phyloP scores from a whole-genome alignment of 2,329 filamentous ascomycete genomes.

The Aurifilum marmelostoma region DNA sequence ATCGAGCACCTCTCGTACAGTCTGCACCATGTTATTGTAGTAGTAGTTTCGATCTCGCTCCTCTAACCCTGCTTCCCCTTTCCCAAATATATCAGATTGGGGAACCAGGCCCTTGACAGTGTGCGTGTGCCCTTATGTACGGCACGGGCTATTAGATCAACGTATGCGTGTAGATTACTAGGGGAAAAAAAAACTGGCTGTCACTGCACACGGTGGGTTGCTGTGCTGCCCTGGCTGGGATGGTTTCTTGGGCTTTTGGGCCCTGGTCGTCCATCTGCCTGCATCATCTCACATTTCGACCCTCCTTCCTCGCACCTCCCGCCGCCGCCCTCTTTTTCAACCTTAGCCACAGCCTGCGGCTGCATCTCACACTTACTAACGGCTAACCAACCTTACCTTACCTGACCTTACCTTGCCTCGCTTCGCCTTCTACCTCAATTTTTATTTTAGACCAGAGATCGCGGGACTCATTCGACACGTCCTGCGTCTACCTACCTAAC shows the following conservation, averaged over 20 bases:
- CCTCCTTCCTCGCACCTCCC: constrained; percentile 7
- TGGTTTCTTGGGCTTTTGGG: neutral
- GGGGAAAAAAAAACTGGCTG: neutral
- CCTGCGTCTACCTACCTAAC: constrained; percentile 18
- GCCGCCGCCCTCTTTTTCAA: neutral
- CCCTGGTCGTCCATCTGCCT: constrained; percentile 1
- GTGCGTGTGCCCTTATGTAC: neutral
- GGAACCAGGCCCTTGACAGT: no score
- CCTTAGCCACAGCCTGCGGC: constrained; percentile 1
- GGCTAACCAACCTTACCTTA: neutral
- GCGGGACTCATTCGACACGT: neutral
- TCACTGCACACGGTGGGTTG: neutral
- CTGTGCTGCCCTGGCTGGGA: constrained; percentile 4
- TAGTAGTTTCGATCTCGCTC: neutral
- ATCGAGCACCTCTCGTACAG: neutral
- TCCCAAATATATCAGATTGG: neutral
- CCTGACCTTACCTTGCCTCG: neutral
- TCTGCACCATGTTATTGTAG: neutral
- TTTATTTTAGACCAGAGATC: constrained; percentile 1
- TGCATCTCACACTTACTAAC: constrained; percentile 2
- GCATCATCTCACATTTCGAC: constrained; percentile 7
- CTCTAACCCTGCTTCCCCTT: neutral
- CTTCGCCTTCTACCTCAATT: neutral
- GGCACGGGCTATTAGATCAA: neutral
- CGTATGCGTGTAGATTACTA: neutral